Evolutionary conservation across 106 monocot species (phyloP).

Genomic region (Alisma plantagoaquatica): DNA sequence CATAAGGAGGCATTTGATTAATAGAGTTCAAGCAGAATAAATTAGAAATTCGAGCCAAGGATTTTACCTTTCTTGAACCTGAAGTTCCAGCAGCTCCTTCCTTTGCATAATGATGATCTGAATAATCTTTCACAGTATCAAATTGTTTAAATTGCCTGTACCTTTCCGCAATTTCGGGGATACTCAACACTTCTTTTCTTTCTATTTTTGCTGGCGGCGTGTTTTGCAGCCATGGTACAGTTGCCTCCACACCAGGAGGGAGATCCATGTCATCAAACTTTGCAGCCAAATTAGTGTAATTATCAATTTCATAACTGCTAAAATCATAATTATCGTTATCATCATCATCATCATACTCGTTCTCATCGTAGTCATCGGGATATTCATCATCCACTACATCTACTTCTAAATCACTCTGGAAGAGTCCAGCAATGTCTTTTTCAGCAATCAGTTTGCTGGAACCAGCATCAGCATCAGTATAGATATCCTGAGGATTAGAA

Average conservation of each 20-base stretch:
- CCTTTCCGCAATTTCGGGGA: neutral
- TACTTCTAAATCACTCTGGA: no score
- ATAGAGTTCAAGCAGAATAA: constrained; percentile 1
- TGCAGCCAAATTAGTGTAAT: constrained; percentile 33
- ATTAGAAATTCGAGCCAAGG: constrained; percentile 4
- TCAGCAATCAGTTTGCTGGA: no score
- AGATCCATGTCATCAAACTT: constrained; percentile 55
- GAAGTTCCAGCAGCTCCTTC: constrained; percentile 1
- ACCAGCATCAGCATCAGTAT: no score
- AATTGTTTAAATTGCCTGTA: constrained; percentile 51
- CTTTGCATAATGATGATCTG: constrained; percentile 40
- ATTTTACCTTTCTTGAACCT: constrained; percentile 24
- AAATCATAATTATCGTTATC: constrained; percentile 1
- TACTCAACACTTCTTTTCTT: neutral
- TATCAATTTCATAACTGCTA: constrained; percentile 6
- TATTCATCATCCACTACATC: no score
- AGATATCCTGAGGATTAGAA: no score
- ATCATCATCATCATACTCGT: constrained; percentile 5
- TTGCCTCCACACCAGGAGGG: constrained; percentile 46
- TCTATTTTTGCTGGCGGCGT: constrained; percentile 2
- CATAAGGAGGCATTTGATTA: neutral
- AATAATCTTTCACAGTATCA: constrained; percentile 49
- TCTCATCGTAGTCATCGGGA: no score
- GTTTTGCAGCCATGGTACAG: constrained; percentile 48
- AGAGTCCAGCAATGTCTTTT: no score